Evolutionary conservation across 2,329 filamentous ascomycete genomes (phyloP).

Genomic region (Stylonectria norvegica): DNA sequence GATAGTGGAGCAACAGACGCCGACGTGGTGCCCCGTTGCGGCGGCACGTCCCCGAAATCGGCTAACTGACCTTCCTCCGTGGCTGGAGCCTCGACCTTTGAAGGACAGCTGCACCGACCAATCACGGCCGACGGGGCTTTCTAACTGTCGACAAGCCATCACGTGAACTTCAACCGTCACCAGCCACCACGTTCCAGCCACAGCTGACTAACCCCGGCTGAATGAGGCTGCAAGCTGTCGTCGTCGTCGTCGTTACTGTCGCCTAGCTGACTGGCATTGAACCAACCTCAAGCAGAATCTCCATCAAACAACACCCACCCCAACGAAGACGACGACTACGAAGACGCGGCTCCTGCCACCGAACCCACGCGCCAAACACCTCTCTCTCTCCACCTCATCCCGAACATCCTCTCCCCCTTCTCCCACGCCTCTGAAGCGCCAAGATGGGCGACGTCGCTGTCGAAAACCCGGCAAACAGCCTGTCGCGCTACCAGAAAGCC

Average conservation of each 20-base stretch:
- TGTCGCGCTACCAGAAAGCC: constrained; percentile 77
- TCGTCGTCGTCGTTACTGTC: constrained; percentile 30
- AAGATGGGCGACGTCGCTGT: constrained; percentile 85
- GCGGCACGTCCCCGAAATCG: constrained; percentile 16
- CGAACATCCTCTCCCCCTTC: background rate
- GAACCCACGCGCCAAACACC: background rate
- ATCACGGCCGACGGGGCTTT: constrained; percentile 10
- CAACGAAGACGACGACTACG: constrained; percentile 10
- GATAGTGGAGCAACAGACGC: no score
- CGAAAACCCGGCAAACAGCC: constrained; percentile 72
- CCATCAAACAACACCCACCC: constrained; percentile 10
- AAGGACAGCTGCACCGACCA: constrained; percentile 12
- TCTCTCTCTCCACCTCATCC: background rate
- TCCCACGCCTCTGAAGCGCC: constrained; percentile 17
- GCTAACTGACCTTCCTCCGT: constrained; percentile 23
- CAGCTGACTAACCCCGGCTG: constrained; percentile 22
- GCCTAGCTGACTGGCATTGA: constrained; percentile 24
- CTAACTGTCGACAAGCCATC: constrained; percentile 5
- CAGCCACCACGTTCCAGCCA: background rate
- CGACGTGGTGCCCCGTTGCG: constrained; percentile 13
- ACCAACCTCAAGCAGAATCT: constrained; percentile 8
- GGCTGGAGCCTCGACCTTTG: constrained; percentile 18
- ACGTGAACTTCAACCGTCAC: constrained; percentile 13
- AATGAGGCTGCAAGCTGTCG: constrained; percentile 17
- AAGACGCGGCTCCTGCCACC: constrained; percentile 1